Evolutionary conservation across 257 asterid genomes (phyloP).

Genomic region (Galeopsis tetrahit): DNA sequence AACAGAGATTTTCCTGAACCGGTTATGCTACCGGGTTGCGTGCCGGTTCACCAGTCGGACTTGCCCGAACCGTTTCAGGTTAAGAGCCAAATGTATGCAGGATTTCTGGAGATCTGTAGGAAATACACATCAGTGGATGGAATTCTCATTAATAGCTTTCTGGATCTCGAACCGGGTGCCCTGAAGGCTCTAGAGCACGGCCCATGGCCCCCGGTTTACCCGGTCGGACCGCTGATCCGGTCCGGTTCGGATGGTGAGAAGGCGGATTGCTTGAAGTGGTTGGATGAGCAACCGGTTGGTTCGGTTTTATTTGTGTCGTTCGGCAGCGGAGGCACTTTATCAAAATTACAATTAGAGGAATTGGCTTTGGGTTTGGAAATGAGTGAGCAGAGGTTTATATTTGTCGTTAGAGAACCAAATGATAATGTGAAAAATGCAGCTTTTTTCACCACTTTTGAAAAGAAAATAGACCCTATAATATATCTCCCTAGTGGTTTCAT

Average conservation of each 20-base stretch:
- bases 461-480: constrained; percentile 10
- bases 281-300: constrained; percentile 56
- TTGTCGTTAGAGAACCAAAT: constrained; percentile 41
- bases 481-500: constrained; percentile 40
- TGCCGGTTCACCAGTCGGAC: constrained; percentile 51
- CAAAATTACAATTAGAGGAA: constrained; percentile 46
- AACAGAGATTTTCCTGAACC: constrained; percentile 51
- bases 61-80: constrained; percentile 50
- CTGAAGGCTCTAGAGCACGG: constrained; percentile 33
- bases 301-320: constrained; percentile 65
- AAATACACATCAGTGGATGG: constrained; percentile 54
- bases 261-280: constrained; percentile 53
- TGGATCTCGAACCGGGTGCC: constrained; percentile 52
- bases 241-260: background rate
- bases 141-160: constrained; percentile 50
- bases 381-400: constrained; percentile 48
- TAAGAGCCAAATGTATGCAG: constrained; percentile 41
- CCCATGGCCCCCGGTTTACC: constrained; percentile 46
- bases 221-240: constrained; percentile 61
- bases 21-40: constrained; percentile 58
- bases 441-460: constrained; percentile 9
- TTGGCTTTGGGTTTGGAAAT: constrained; percentile 50
- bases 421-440: constrained; percentile 32
- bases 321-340: constrained; percentile 71
- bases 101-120: constrained; percentile 33